Percentiles rank a stretch among this genome's conserved stretches.
Evolutionary conservation across 495 filamentous ascomycete species (phyloP).

Genomic region (Cudoniella acicularis): DNA sequence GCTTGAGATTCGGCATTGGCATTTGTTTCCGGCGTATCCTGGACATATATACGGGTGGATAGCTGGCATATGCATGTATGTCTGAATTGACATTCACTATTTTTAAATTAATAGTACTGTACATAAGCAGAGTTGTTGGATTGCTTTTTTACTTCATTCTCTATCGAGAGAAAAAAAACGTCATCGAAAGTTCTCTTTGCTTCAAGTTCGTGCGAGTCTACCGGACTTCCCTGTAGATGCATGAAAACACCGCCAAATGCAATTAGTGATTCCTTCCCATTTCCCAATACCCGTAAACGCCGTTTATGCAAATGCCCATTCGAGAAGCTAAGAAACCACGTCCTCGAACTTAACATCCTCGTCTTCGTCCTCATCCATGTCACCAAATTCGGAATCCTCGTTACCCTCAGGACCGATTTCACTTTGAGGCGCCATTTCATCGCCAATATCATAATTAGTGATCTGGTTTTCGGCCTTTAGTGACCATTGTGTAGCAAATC

Average conservation of each 20-base stretch:
- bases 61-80: neutral
- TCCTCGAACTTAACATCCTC: constrained; percentile 77
- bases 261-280: neutral
- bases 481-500: constrained; percentile 79
- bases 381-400: constrained; percentile 39
- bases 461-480: constrained; percentile 68
- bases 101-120: too few relatives aligned
- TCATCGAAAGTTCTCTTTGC: neutral
- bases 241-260: constrained; percentile 12
- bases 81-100: too few relatives aligned
- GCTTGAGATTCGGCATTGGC: neutral
- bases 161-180: neutral
- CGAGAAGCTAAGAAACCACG: constrained; percentile 31
- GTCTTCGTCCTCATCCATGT: constrained; percentile 58
- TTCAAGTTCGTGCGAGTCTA: neutral
- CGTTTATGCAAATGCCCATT: constrained; percentile 8
- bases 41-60: neutral
- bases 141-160: too few relatives aligned
- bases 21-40: neutral
- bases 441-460: constrained; percentile 43
- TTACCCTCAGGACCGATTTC: constrained; percentile 46
- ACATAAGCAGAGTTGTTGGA: too few relatives aligned
- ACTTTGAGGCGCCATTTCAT: constrained; percentile 46
- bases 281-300: constrained; percentile 7
- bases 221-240: neutral